phyloP scores from a whole-genome alignment of 345 rosid species.

The Euphorbia lathyris region DNA sequence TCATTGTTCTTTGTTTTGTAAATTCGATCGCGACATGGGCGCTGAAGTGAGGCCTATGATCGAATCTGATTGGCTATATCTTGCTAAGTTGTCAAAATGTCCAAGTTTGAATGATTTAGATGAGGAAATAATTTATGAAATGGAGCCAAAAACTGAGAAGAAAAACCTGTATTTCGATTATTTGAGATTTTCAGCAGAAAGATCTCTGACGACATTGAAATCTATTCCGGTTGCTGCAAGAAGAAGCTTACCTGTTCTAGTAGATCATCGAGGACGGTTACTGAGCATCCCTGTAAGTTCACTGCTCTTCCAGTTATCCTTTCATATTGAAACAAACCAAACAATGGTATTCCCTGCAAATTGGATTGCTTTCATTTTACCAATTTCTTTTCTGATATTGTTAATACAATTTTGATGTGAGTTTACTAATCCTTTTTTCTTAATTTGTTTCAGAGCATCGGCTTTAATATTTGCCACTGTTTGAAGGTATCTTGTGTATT shows the following conservation, averaged over 20 bases:
- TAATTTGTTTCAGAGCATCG: conserved; percentile 53
- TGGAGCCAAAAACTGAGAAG: conserved; percentile 16
- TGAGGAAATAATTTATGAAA: conserved; percentile 10
- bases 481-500: conserved; percentile 46
- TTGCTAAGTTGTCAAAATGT: conserved; percentile 52
- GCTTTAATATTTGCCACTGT: conserved; percentile 67
- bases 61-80: conserved; percentile 77
- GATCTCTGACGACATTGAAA: conserved; percentile 50
- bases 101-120: conserved; percentile 27
- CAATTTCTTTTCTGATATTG: background rate
- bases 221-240: conserved; percentile 68
- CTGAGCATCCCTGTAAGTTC: conserved; percentile 68
- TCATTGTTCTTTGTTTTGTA: conserved; percentile 27
- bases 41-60: conserved; percentile 61
- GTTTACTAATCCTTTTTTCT: background rate
- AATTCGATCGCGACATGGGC: conserved; percentile 25
- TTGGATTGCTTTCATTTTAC: background rate
- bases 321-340: background rate
- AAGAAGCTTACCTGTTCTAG: conserved; percentile 74
- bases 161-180: conserved; percentile 23
- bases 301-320: background rate
- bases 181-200: conserved; percentile 45
- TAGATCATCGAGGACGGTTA: conserved; percentile 44
- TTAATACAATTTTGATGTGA: background rate
- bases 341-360: background rate